Percentiles rank a stretch among this genome's conserved stretches.
These are phyloP conservation scores for Yamadazyma paraphyllophila DNA, from an alignment of 805 yeast genomes.

Conservation along the genomic window DNA sequence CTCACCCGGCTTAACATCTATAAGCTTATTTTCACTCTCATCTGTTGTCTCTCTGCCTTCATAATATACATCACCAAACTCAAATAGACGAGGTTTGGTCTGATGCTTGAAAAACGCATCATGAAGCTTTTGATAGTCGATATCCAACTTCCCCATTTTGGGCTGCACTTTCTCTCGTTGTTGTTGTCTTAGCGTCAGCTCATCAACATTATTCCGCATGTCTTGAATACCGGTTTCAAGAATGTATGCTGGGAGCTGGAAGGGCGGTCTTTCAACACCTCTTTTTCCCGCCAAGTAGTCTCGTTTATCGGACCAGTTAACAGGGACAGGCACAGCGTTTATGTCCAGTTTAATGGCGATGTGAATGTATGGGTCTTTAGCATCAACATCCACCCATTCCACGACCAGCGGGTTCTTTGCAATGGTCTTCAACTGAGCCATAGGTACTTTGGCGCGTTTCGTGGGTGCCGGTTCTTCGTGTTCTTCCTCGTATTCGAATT, in stretches of 20 bases:
- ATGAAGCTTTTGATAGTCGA: conserved; percentile 77
- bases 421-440: conserved; percentile 64
- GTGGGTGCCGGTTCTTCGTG: conserved; percentile 47
- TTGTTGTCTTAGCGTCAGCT: conserved; percentile 61
- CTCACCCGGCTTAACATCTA: conserved; percentile 61
- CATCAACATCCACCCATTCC: conserved; percentile 86
- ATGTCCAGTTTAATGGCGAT: conserved; percentile 62
- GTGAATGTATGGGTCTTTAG: conserved; percentile 69
- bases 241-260: conserved; percentile 75
- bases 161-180: conserved; percentile 87
- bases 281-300: conserved; percentile 69
- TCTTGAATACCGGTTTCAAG: conserved; percentile 81
- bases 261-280: conserved; percentile 67
- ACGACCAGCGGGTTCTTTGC: conserved; percentile 67
- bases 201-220: conserved; percentile 70
- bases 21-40: conserved; percentile 33
- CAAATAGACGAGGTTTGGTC: conserved; percentile 63
- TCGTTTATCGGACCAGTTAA: conserved; percentile 78
- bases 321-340: conserved; percentile 74
- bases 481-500: conserved; percentile 14
- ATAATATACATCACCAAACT: conserved; percentile 73
- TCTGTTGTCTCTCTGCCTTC: conserved; percentile 66
- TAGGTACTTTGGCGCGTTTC: conserved; percentile 54
- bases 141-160: conserved; percentile 78
- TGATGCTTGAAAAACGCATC: conserved; percentile 87